phyloP scores from a whole-genome alignment of 1,284 basidiomycete genomes.

The Moniliophthora roreri region DNA sequence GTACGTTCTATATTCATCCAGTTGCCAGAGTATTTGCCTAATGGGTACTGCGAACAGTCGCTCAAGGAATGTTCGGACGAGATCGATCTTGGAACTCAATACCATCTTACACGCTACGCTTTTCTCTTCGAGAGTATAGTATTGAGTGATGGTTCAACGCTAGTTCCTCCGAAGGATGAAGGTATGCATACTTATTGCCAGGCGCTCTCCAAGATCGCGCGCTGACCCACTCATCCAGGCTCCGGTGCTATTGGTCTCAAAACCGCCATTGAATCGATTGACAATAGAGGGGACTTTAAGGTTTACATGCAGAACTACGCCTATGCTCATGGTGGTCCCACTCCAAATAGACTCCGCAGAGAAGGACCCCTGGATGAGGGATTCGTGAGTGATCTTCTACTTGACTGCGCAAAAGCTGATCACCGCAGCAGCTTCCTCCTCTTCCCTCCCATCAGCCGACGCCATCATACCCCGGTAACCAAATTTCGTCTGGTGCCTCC shows the following conservation, averaged over 20 bases:
- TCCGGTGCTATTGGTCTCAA: slow-evolving; percentile 67
- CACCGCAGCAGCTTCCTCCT: slow-evolving; percentile 53
- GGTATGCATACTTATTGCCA: slow-evolving; percentile 47
- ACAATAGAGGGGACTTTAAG: slow-evolving; percentile 94
- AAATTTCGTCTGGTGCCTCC: slow-evolving; percentile 27
- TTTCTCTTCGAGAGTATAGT: slow-evolving; percentile 92
- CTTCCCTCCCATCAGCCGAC: slow-evolving; percentile 45
- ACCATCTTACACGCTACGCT: slow-evolving; percentile 93
- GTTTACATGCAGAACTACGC: slow-evolving; percentile 97
- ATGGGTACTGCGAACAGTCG: slow-evolving; percentile 47
- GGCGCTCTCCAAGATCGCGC: slow-evolving; percentile 5
- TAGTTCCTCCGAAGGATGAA: slow-evolving; percentile 74
- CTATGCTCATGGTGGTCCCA: slow-evolving; percentile 69
- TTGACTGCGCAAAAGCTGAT: slow-evolving; percentile 7
- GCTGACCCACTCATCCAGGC: neutral
- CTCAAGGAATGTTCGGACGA: slow-evolving; percentile 96
- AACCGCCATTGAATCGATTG: slow-evolving; percentile 85
- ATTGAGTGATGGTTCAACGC: slow-evolving; percentile 83
- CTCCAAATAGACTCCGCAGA: slow-evolving; percentile 70
- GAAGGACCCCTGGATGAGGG: slow-evolving; percentile 87
- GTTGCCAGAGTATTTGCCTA: slow-evolving; percentile 6
- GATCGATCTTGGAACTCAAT: slow-evolving; percentile 95
- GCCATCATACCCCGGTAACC: slow-evolving; percentile 26
- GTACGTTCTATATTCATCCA: slow-evolving; percentile 46
- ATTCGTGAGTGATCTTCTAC: slow-evolving; percentile 58